Conservation (phyloP, 73 alveolate genomes). For the Tetrahymena malaccensis region DNA sequence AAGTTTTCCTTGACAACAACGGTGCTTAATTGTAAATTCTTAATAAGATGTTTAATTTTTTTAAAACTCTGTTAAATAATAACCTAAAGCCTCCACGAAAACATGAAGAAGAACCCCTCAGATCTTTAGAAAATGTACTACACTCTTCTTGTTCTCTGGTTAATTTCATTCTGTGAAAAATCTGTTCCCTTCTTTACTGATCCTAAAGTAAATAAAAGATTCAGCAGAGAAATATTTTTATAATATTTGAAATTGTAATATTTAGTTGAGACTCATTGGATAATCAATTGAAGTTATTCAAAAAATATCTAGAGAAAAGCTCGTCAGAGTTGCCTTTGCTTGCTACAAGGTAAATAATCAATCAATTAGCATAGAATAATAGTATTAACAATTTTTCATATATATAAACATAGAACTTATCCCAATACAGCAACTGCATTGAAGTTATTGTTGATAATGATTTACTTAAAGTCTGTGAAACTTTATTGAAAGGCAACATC, state of each 20-base stretch:
- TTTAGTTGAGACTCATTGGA: conserved; percentile 4
- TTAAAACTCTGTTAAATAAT: neutral
- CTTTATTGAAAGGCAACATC: conserved; percentile 20
- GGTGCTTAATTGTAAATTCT: neutral
- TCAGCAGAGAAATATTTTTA: neutral
- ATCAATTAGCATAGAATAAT: neutral
- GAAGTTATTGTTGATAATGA: conserved; percentile 35
- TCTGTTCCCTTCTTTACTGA: conserved; percentile 10
- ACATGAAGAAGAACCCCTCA: conserved; percentile 10
- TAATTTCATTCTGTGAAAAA: conserved; percentile 3
- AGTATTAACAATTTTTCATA: neutral
- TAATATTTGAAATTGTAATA: neutral
- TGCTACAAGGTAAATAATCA: conserved; percentile 3
- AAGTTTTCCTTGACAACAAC: neutral
- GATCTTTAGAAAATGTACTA: conserved; percentile 24
- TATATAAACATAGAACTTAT: neutral
- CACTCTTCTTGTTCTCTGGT: conserved; percentile 30
- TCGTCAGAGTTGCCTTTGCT: conserved; percentile 37
- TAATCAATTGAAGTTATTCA: conserved; percentile 23
- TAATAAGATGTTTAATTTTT: too few species aligned
- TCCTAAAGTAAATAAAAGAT: neutral
- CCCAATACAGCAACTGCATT: conserved; percentile 1
- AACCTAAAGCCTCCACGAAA: neutral
- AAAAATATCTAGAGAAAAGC: conserved; percentile 40
- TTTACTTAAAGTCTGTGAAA: conserved; percentile 21